Base-by-base conservation (phyloP, 192 early-diverging fungal species). In the Chytriomyces hyalinus region DNA sequence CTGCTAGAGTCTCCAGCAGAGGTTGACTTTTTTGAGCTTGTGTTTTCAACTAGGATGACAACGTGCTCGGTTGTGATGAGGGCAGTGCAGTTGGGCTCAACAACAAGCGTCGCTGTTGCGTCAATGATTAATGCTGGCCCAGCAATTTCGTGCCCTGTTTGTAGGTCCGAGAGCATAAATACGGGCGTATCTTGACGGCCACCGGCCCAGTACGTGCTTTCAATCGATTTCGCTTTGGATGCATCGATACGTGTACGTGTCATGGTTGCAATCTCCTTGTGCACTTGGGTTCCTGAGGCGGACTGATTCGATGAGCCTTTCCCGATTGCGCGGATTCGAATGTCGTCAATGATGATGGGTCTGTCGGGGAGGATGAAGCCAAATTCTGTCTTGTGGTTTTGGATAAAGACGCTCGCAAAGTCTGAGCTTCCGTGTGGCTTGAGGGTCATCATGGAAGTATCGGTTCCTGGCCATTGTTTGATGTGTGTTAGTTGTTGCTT, bases 111-210 rank as follows among this genome's bases (percentile, higher is more conserved):
- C 49, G 93, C 92, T 66, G 92, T 97, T 48, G 86, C 84, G 66
- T 99, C 95, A 70, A 98, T 90, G 51, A 99, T 89, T n/a, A 99
- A 84, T 0, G 94, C 91, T 0, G 97, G 97, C 0, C 97, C 97
- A 36, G 61, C 5, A n/a, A 98, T 80, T 8, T 86, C 81, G 57
- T 89, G 87, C 0, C 96, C 96, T 3, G 89, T 76, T 0, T 71
- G 51, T 13, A 98, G 80, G 13, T 89, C 70, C 20, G 86, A 76
- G 0, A 99, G 81, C 51, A 87, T 60, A 70, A 91, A 94, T 5
- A 96, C 90, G 1, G 94, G 92, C 7, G 94, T 93, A 6, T 89
- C 49, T 48, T 85, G 67, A 6, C 95, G 85, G 24, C 92, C 93
- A 49, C 90, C 73, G 43, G 84, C 92, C 87, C 95, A 99, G 83